Conservation (phyloP, 192 early-diverging fungal genomes). For the Lunasporangiospora selenospora region DNA sequence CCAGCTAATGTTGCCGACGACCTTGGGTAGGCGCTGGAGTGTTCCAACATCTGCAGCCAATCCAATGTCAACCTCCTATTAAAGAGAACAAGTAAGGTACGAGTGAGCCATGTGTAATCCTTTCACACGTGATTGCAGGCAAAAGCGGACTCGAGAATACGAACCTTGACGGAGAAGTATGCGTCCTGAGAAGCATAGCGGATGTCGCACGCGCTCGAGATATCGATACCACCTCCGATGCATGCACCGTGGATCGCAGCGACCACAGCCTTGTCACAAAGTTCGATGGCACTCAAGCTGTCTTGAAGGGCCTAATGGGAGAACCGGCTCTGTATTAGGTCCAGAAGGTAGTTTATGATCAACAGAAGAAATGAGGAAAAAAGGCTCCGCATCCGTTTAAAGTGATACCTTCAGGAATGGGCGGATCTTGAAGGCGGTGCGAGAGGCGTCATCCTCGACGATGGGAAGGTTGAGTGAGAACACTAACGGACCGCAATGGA, state of each 20-base stretch:
- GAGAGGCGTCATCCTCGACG: constrained; percentile 45
- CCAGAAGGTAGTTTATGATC: neutral
- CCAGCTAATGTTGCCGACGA: constrained; percentile 90
- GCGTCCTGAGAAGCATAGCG: constrained; percentile 80
- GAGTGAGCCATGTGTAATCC: too few relatives aligned
- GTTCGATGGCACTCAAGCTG: constrained; percentile 80
- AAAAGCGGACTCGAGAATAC: neutral
- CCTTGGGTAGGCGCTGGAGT: constrained; percentile 94
- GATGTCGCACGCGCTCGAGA: constrained; percentile 93
- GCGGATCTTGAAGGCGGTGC: constrained; percentile 44
- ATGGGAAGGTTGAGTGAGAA: constrained; percentile 33
- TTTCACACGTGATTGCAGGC: neutral
- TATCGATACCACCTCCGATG: constrained; percentile 87
- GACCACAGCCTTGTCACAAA: constrained; percentile 88
- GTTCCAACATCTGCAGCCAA: constrained; percentile 93
- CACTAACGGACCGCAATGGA: constrained; percentile 19
- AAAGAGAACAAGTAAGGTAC: neutral
- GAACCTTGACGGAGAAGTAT: constrained; percentile 82
- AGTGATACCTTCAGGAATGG: constrained; percentile 44
- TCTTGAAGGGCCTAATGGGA: constrained; percentile 67
- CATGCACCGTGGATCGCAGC: constrained; percentile 86
- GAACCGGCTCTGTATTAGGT: too few relatives aligned
- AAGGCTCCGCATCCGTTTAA: neutral
- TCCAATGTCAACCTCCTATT: constrained; percentile 88
- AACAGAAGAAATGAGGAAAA: neutral